Evolutionary conservation across 805 yeast species (phyloP), one percentile per base, ranked within the genome.

Genomic region (Wickerhamiella azyma): DNA sequence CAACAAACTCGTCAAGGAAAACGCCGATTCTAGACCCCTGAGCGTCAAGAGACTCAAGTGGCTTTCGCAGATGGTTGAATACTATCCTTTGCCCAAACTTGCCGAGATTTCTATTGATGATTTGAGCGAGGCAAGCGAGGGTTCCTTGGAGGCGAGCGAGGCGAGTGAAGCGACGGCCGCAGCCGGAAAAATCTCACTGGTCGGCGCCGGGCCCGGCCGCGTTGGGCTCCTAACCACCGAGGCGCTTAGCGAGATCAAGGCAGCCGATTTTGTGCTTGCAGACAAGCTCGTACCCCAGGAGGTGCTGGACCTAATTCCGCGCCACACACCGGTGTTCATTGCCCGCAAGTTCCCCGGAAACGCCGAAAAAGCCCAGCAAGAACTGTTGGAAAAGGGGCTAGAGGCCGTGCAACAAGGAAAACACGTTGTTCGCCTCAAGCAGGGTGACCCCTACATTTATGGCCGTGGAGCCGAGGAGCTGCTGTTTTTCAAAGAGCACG

Each of bases 401-500:
- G 71, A 70, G 29, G 80, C 78, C 0, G 61, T 85, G 21, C 52
- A 67, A 24, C 62, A 70, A 43, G 96, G 96, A 13, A 70, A 75
- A 55, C 76, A 75, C 47, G 95, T 89, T 1, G 94, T 89, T 2
- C 70, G 97, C 48, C 71, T 89, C 53, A 89, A 89, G 62, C 97
- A 89, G 64, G 97, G 97, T 29, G 97, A 89, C 61, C 97, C 97
- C 9, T 89, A 85, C 62, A 83, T 89, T 28, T 89, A 85, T 60
- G 97, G 97, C 3, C 76, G 97, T 52, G 97, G 97, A 38, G 96
- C 95, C 36, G 97, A 89, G 64, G 97, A 89, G 58, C 84, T 62
- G 59, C 55, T 75, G 9, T 88, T 69, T 59, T 89, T 89, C 62
- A 57, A 69, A 26, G 55, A 68, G 18, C 73, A 80, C 55, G 95